phyloP scores from a whole-genome alignment of 2,329 filamentous ascomycete species.

The Phialophora chinensis region DNA sequence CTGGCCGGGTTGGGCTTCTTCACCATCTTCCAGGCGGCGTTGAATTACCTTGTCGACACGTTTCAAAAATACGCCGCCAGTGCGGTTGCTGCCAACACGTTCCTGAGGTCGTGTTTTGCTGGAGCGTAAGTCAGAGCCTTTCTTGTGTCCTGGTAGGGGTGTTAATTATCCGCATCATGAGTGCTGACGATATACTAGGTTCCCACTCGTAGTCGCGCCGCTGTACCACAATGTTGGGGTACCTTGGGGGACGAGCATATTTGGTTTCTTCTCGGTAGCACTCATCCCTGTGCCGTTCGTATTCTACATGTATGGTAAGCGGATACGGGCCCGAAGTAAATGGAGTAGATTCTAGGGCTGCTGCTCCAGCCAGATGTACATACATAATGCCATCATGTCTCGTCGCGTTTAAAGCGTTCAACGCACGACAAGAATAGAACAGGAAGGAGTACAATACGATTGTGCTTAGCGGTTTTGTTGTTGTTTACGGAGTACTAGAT shows the following conservation, averaged over 20 bases:
- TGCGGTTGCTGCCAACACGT: constrained; percentile 53
- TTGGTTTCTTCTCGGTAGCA: constrained; percentile 53
- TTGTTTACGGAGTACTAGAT: not conserved
- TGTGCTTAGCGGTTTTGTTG: not conserved
- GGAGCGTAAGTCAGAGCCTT: constrained; percentile 42
- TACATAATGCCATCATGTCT: not conserved
- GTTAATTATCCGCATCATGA: not conserved
- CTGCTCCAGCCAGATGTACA: not conserved
- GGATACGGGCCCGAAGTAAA: constrained; percentile 49
- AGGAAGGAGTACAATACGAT: not conserved
- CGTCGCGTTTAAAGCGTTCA: not conserved
- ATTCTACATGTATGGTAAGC: constrained; percentile 51
- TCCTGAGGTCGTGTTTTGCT: constrained; percentile 55
- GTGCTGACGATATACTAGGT: constrained; percentile 36
- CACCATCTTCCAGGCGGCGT: constrained; percentile 49
- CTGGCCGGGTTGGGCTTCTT: constrained; percentile 52
- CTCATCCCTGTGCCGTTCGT: constrained; percentile 55
- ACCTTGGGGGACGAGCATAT: constrained; percentile 56
- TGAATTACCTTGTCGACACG: constrained; percentile 53
- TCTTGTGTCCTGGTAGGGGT: not conserved
- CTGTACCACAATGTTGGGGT: constrained; percentile 55
- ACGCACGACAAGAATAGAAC: not conserved
- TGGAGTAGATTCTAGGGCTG: constrained; percentile 39
- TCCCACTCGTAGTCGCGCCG: constrained; percentile 55
- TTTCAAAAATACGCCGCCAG: constrained; percentile 53